phyloP scores from a whole-genome alignment of 768 basidiomycete species.

The Collybia sordida region DNA sequence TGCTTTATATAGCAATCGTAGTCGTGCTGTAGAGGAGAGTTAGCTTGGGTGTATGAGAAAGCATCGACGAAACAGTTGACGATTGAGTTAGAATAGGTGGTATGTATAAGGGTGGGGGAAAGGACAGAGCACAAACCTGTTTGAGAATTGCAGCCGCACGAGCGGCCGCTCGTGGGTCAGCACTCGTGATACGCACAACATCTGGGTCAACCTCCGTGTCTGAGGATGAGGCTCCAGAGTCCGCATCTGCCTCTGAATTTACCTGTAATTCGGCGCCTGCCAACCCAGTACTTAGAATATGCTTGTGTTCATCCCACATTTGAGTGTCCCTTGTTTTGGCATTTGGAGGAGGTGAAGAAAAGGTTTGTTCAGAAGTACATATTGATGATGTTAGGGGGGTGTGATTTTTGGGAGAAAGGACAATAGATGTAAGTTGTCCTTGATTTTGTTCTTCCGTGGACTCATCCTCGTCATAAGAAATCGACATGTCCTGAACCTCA shows the following conservation, averaged over 20 bases:
- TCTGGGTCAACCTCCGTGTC: conserved; percentile 40
- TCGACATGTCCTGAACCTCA: conserved; percentile 3
- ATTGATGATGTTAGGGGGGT: too few relatives aligned
- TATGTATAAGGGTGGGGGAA: conserved; percentile 3
- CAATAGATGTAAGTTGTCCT: too few relatives aligned
- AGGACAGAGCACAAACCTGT: conserved; percentile 50
- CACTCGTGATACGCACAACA: conserved; percentile 83
- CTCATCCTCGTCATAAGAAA: not conserved
- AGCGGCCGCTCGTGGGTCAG: conserved; percentile 84
- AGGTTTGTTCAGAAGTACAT: too few relatives aligned
- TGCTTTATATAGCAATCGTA: conserved; percentile 77
- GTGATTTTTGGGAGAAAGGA: too few relatives aligned
- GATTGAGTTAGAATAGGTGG: too few relatives aligned
- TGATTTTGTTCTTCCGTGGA: conserved; percentile 1
- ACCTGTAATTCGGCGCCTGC: conserved; percentile 5
- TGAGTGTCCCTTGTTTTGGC: too few relatives aligned
- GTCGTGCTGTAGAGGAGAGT: conserved; percentile 61
- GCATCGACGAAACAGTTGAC: not conserved
- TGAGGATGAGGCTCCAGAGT: conserved; percentile 27
- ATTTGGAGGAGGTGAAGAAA: too few relatives aligned
- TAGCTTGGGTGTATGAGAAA: not conserved
- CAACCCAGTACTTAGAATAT: not conserved
- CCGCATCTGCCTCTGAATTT: conserved; percentile 7
- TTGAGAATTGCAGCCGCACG: conserved; percentile 92
- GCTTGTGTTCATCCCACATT: too few relatives aligned